Evolutionary conservation across 2,329 filamentous ascomycete species (phyloP), one percentile per base, ranked within the genome.

Genomic region (Fusarium fujikuroi): DNA sequence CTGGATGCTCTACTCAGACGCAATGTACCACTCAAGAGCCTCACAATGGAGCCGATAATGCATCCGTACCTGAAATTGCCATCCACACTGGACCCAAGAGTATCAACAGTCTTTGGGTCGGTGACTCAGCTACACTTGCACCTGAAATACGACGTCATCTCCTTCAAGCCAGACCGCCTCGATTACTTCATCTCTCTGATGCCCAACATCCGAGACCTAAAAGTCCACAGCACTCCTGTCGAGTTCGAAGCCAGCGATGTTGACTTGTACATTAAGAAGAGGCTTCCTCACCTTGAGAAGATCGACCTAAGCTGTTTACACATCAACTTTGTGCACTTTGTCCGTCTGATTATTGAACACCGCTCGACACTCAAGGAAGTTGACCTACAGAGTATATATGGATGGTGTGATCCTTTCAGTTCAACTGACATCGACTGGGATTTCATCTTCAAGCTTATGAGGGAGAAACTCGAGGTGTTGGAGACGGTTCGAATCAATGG

Each of bases 41-140:
- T 79, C n/a, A 64, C 66, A 14, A 42, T 79, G 7, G 63, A 78
- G 46, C 72, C 72, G 5, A 63, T 74, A 39, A 61, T 66, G 23
- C 60, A 70, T 30, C 56, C 40, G 10, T 30, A 63, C 21, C 40
- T 75, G 10, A 21, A 43, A 23, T 23, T 76, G 18, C 72, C 66
- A 7, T 58, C 60, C 6, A 49, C 16, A 5, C 14, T 63, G 19
- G 66, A 75, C 21, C 34, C 28, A 8, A 61, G 47, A 16, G 60
- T 57, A 10, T 32, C 60, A 11, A 64, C 39, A 11, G 70, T 53
- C 50, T 63, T 76, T 37, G 62, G 70, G 8, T 62, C 69, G 6
- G 49, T 76, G 28, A 72, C 70, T 1, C 52, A 69, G 21, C 54
- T 76, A 21, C 37, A 59, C 23, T 32, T 76, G 21, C 23, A 21